Evolutionary conservation across 768 basidiomycete species (phyloP).

Genomic region (Tylopilus vinaceipallidus): DNA sequence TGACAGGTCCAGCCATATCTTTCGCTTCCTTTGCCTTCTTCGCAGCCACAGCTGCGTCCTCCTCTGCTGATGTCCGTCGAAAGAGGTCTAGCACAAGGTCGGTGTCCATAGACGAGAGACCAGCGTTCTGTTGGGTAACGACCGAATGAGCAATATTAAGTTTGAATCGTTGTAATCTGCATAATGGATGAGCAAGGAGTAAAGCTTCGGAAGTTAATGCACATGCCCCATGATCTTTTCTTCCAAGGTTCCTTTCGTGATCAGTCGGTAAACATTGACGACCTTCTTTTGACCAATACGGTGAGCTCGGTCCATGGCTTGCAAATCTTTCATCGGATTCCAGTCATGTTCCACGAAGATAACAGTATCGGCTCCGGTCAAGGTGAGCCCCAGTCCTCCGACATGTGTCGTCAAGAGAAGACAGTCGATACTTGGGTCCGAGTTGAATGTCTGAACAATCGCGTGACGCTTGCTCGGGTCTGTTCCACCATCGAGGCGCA

Average conservation of each 20-base stretch:
- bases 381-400: conserved; percentile 90
- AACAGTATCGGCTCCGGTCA: conserved; percentile 98
- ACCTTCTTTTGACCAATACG: conserved; percentile 98
- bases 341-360: conserved; percentile 99
- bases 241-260: conserved; percentile 95
- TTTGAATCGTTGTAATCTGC: conserved; percentile 95
- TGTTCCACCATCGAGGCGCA: conserved; percentile 93
- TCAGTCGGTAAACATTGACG: conserved; percentile 96
- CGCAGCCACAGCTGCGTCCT: conserved; percentile 57
- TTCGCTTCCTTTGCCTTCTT: conserved; percentile 51
- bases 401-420: conserved; percentile 95
- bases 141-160: conserved; percentile 96
- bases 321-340: conserved; percentile 99
- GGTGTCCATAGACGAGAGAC: conserved; percentile 93
- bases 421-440: conserved; percentile 96
- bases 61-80: conserved; percentile 70
- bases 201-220: conserved; percentile 22
- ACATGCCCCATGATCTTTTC: conserved; percentile 99
- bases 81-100: conserved; percentile 96
- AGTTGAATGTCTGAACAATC: conserved; percentile 96
- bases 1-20: conserved; percentile 54
- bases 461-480: conserved; percentile 94
- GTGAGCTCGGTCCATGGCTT: conserved; percentile 99
- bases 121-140: conserved; percentile 96
- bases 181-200: conserved; percentile 6